These are phyloP conservation scores for Lecanicillium sp. DNA, from an alignment of 2,329 filamentous ascomycete species.

Conservation along the genomic window DNA sequence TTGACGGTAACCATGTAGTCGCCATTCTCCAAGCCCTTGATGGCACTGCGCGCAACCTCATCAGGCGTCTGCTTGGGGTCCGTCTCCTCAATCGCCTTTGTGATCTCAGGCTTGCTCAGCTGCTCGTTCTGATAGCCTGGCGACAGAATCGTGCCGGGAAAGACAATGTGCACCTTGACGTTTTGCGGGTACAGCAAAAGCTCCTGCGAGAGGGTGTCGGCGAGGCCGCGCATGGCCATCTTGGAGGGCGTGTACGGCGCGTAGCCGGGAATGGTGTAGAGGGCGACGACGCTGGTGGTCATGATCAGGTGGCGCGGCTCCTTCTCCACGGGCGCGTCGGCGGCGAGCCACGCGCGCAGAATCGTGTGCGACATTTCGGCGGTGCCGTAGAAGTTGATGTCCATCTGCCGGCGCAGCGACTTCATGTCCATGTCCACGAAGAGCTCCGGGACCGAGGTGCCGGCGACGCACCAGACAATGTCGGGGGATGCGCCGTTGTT, in stretches of 20 bases:
- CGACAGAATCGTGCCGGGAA: slow-evolving; percentile 74
- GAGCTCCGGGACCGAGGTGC: slow-evolving; percentile 63
- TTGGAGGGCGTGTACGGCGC: slow-evolving; percentile 77
- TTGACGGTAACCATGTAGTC: slow-evolving; percentile 73
- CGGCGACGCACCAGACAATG: slow-evolving; percentile 86
- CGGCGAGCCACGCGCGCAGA: slow-evolving; percentile 64
- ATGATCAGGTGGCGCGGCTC: slow-evolving; percentile 75
- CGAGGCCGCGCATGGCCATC: slow-evolving; percentile 72
- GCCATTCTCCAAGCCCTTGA: slow-evolving; percentile 71
- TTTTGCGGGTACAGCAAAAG: slow-evolving; percentile 77
- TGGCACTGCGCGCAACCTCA: slow-evolving; percentile 61
- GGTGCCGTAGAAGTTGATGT: slow-evolving; percentile 83
- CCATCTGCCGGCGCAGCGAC: slow-evolving; percentile 71
- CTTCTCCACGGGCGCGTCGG: slow-evolving; percentile 31
- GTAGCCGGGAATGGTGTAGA: slow-evolving; percentile 77
- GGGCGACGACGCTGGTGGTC: slow-evolving; percentile 69
- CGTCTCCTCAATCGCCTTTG: slow-evolving; percentile 69
- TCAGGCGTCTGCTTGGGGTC: slow-evolving; percentile 75
- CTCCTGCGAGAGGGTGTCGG: slow-evolving; percentile 79
- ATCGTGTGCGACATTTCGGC: slow-evolving; percentile 80
- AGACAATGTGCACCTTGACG: slow-evolving; percentile 74
- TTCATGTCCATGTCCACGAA: slow-evolving; percentile 68
- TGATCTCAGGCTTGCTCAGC: slow-evolving; percentile 70
- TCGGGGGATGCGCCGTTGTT: slow-evolving; percentile 69
- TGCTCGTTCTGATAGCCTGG: slow-evolving; percentile 73